Evolutionary conservation across 495 filamentous ascomycete genomes (phyloP).

Genomic region (Cenococcum geophilum): DNA sequence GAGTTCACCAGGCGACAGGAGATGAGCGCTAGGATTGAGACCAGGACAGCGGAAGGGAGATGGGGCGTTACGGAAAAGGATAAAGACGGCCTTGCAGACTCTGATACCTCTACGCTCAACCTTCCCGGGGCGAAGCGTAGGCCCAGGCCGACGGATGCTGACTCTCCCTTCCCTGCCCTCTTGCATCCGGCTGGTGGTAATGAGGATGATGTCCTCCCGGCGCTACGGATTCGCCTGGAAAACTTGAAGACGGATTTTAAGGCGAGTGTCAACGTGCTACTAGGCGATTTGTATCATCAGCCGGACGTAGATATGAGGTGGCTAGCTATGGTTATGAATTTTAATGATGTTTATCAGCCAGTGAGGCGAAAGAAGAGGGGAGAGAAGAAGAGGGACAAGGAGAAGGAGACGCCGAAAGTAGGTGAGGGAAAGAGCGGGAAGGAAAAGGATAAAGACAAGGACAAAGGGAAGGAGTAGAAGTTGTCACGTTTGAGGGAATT

Average conservation of each 20-base stretch:
- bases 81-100: constrained; percentile 41
- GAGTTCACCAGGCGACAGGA: constrained; percentile 92
- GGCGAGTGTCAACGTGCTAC: constrained; percentile 64
- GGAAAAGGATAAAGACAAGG: constrained; percentile 1
- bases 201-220: constrained; percentile 67
- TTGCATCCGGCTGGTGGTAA: constrained; percentile 22
- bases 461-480: too few relatives aligned
- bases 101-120: constrained; percentile 19
- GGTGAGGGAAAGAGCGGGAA: constrained; percentile 4
- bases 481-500: not conserved
- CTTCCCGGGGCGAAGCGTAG: constrained; percentile 13
- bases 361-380: constrained; percentile 50
- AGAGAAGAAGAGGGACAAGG: constrained; percentile 14
- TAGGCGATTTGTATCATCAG: constrained; percentile 88
- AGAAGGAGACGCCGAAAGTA: constrained; percentile 22
- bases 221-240: constrained; percentile 62
- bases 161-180: constrained; percentile 34
- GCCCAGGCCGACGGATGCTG: constrained; percentile 4
- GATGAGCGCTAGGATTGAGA: constrained; percentile 63
- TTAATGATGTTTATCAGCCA: constrained; percentile 91
- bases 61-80: constrained; percentile 61
- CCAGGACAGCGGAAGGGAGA: constrained; percentile 53
- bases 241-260: constrained; percentile 69
- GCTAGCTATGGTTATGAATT: constrained; percentile 95
- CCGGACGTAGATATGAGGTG: constrained; percentile 94